phyloP scores from a whole-genome alignment of 179 eudicot species.

The Silene coronaria region DNA sequence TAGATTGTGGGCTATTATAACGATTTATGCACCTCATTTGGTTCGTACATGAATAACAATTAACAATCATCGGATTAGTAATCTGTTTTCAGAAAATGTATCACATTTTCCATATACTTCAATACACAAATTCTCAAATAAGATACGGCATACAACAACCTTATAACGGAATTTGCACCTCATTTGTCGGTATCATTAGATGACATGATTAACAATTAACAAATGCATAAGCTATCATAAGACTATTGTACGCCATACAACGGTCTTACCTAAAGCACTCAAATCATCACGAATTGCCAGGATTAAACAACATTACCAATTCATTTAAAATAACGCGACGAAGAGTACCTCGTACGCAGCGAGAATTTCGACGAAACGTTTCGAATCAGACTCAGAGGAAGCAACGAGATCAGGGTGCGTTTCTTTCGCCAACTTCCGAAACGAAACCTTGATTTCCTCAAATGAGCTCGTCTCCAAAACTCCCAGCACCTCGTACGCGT shows the following conservation, averaged over 20 bases:
- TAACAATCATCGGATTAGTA: too few species aligned
- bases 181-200: too few species aligned
- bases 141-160: too few species aligned
- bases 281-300: not conserved
- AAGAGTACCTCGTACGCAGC: conserved; percentile 75
- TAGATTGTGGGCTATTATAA: not conserved
- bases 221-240: too few species aligned
- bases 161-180: too few species aligned
- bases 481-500: conserved; percentile 64
- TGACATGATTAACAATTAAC: too few species aligned
- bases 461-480: conserved; percentile 57
- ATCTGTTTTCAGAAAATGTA: not conserved
- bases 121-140: not conserved
- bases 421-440: conserved; percentile 78
- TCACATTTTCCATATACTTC: not conserved
- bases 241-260: too few species aligned
- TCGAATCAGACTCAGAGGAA: conserved; percentile 32
- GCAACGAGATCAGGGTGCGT: conserved; percentile 79
- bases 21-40: too few species aligned
- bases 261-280: not conserved
- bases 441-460: conserved; percentile 63
- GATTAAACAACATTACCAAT: not conserved
- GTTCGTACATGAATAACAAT: too few species aligned
- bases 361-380: conserved; percentile 57
- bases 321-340: not conserved